Evolutionary conservation across 2,329 filamentous ascomycete species (phyloP).

Genomic region (Triangularia verruculosa): DNA sequence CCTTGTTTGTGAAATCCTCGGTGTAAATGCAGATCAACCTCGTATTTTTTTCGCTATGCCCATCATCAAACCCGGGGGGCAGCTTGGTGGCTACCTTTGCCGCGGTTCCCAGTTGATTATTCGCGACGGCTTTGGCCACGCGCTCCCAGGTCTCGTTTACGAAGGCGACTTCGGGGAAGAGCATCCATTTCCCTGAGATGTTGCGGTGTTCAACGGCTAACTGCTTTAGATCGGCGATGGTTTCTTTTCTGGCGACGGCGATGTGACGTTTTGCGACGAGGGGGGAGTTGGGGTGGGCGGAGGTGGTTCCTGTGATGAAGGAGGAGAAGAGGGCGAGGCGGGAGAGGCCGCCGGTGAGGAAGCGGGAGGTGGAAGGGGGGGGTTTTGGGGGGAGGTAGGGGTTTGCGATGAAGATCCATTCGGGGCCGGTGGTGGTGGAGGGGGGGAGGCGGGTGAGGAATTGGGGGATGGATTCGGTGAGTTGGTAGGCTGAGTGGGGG

Average conservation of each 20-base stretch:
- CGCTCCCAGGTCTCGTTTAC: slow-evolving; percentile 64
- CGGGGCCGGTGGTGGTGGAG: slow-evolving; percentile 54
- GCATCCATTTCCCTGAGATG: slow-evolving; percentile 75
- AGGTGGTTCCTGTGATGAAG: slow-evolving; percentile 46
- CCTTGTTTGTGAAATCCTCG: slow-evolving; percentile 64
- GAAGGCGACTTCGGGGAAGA: slow-evolving; percentile 56
- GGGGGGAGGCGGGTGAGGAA: slow-evolving; percentile 71
- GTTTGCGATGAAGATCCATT: slow-evolving; percentile 74
- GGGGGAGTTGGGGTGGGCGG: slow-evolving; percentile 35
- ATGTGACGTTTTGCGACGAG: slow-evolving; percentile 45
- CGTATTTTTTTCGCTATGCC: slow-evolving; percentile 38
- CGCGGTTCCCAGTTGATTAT: slow-evolving; percentile 65
- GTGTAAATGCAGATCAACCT: slow-evolving; percentile 78
- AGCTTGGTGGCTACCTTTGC: slow-evolving; percentile 69
- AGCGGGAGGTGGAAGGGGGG: slow-evolving; percentile 36
- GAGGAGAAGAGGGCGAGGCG: slow-evolving; percentile 44
- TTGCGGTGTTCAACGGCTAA: slow-evolving; percentile 59
- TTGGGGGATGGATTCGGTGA: slow-evolving; percentile 28
- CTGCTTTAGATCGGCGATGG: slow-evolving; percentile 54
- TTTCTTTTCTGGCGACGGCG: slow-evolving; percentile 47
- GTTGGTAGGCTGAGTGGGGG: slow-evolving; percentile 53
- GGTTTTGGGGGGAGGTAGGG: slow-evolving; percentile 50
- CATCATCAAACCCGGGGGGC: neutral
- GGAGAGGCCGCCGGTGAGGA: slow-evolving; percentile 52
- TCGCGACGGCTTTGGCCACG: slow-evolving; percentile 64